Evolutionary conservation across 345 rosid genomes (phyloP), one percentile per base, ranked within the genome.

Genomic region (Orychophragmus violaceus): DNA sequence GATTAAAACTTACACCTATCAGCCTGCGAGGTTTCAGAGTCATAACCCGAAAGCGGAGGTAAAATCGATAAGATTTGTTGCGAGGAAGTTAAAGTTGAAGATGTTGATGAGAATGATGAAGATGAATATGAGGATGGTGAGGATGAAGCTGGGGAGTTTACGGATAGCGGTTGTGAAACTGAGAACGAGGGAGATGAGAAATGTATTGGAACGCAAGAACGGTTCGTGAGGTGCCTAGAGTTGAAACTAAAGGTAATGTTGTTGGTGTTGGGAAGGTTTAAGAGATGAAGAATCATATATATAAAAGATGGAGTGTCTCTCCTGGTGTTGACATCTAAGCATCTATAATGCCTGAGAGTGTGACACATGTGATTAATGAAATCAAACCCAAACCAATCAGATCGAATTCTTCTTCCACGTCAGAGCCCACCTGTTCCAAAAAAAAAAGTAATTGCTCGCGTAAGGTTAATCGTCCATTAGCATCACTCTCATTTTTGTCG

Each of bases 31-130:
- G 58, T 82, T 76, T 76, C 79, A 54, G 53, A 62, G 22, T 68
- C 74, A 39, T 55, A 77, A 45, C 36, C 76, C 12, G 7, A 75
- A 73, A 67, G 41, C 16, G 79, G 70, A 64, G 66, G 76, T 45
- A 77, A 74, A 53, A 12, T 44, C 4, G 74, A 74, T 62, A 36
- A 67, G 46, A 75, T 66, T 67, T 64, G 74, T 69, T 23, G 46
- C 12, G 96, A 89, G 70, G 95, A 88, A 75, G 96, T 86, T 66
- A 70, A 75, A 42, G 86, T 87, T 59, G 98, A 83, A 74, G 95
- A 91, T 77, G 85, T 77, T 56, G 81, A 79, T 23, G 91, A 83
- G 5, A 81, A 81, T 6, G 79, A 79, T 11, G 77, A 65, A 1
- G 77, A 70, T 11, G 85, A 79, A 80, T 7, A 75, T 5, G 79